Evolutionary conservation across 2,329 filamentous ascomycete genomes (phyloP), one percentile per base, ranked within the genome.

Genomic region (Pseudonectria buxi): DNA sequence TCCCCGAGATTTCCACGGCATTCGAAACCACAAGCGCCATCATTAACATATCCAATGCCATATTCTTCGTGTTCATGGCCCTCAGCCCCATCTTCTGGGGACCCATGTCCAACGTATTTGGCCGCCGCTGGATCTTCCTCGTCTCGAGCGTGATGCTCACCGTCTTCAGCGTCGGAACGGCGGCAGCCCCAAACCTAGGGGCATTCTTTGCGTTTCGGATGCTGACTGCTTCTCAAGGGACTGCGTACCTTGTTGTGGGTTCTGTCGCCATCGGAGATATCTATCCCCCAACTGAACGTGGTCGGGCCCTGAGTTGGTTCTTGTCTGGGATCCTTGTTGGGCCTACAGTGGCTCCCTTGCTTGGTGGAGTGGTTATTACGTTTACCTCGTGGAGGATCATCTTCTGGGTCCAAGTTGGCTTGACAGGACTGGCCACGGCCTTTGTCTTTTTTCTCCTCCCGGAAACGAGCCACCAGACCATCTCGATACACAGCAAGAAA

Each of bases 31-130:
- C 37, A 16, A 45, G 44, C 28, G 37, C 41, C 30, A 37, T 49
- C 32, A 77, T 86, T 53, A 81, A 83, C 51, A 58, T 82, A 25
- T 76, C 71, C 45, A 86, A 85, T 59, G 81, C 81, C 0, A 53
- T 85, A 10, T 86, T 84, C 48, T 68, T 86, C 62, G 58, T 83
- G 3, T 81, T 80, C 51, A 86, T 86, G 82, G 82, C 79, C 0
- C 45, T 83, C 5, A 70, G 68, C 3, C 74, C 80, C 1, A 69
- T 76, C 7, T 71, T 85, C 36, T 86, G 79, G 69, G 81, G 81
- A 0, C 81, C 81, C 0, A 59, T 83, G 28, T 77, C 76, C 36
- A 71, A 76, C 42, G 68, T 76, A 10, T 74, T 70, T 45, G 74
- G 74, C 4, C 62, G 74, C 36, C 61, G 70, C 43, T 58, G 58